phyloP scores from a whole-genome alignment of 106 monocot species.

The Phalaenopsis aphrodite region DNA sequence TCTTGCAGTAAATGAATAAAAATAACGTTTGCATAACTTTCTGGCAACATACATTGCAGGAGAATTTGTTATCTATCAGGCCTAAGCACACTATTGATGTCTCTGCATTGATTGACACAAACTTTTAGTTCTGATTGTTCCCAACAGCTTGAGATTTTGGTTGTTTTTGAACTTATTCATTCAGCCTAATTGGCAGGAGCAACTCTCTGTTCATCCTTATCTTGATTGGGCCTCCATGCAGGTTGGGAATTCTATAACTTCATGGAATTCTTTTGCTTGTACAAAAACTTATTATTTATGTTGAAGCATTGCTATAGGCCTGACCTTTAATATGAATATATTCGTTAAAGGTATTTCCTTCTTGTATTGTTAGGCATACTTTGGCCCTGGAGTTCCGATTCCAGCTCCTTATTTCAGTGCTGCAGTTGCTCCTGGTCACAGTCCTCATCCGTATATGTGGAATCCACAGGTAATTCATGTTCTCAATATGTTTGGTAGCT shows the following conservation, averaged over 20 bases:
- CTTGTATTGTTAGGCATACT: constrained; percentile 44
- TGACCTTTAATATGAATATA: background rate
- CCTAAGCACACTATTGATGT: no score
- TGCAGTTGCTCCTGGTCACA: constrained; percentile 52
- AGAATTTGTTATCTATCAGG: no score
- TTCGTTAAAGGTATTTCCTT: background rate
- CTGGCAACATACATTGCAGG: no score
- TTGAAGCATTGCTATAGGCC: background rate
- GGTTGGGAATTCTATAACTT: constrained; percentile 14
- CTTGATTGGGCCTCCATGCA: constrained; percentile 84
- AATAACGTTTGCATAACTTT: background rate
- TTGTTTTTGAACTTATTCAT: background rate
- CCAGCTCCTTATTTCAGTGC: constrained; percentile 47
- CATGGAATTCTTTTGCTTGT: background rate
- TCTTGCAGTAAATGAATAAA: background rate
- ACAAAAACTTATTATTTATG: background rate
- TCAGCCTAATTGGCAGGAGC: constrained; percentile 31
- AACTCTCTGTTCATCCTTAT: constrained; percentile 36
- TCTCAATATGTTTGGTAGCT: background rate
- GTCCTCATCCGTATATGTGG: constrained; percentile 66
- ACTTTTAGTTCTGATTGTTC: no score
- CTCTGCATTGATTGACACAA: no score
- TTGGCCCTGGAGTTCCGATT: constrained; percentile 64
- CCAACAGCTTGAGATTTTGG: background rate
- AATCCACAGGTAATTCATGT: constrained; percentile 49